A percentile compares a stretch with the other conserved stretches of the same genome.
phyloP scores from a whole-genome alignment of 345 rosid species.

The Dovyalis caffra region DNA sequence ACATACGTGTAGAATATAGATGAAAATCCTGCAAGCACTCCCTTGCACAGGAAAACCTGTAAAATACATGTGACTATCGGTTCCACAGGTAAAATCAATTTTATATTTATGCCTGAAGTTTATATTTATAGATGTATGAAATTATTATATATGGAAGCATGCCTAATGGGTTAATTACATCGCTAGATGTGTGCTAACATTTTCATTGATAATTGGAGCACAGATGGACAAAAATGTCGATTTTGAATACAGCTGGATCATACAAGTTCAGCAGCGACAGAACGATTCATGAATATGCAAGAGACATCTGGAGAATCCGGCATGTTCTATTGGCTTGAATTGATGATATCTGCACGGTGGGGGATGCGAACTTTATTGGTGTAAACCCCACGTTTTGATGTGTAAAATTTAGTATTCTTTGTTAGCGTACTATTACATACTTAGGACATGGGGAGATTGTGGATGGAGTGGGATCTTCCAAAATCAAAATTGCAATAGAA shows the following conservation, averaged over 20 bases:
- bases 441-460: too few relatives aligned
- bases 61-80: neutral
- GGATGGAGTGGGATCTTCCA: too few relatives aligned
- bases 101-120: neutral
- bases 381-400: neutral
- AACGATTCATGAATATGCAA: constrained; percentile 58
- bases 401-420: neutral
- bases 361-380: neutral
- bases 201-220: constrained; percentile 18
- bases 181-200: neutral
- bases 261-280: constrained; percentile 64
- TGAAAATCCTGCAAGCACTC: too few relatives aligned
- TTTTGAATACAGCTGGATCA: constrained; percentile 60
- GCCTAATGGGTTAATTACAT: too few relatives aligned
- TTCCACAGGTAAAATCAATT: neutral
- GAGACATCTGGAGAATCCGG: constrained; percentile 52
- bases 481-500: too few relatives aligned
- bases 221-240: constrained; percentile 61
- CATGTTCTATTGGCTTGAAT: constrained; percentile 40
- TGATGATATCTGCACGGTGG: neutral
- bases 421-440: neutral
- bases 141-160: neutral
- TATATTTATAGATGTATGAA: neutral
- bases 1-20: too few relatives aligned
- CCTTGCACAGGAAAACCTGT: too few relatives aligned